Evolutionary conservation across 805 yeast genomes (phyloP), one percentile per base, ranked within the genome.

Genomic region (Metschnikowia drakensbergensis): DNA sequence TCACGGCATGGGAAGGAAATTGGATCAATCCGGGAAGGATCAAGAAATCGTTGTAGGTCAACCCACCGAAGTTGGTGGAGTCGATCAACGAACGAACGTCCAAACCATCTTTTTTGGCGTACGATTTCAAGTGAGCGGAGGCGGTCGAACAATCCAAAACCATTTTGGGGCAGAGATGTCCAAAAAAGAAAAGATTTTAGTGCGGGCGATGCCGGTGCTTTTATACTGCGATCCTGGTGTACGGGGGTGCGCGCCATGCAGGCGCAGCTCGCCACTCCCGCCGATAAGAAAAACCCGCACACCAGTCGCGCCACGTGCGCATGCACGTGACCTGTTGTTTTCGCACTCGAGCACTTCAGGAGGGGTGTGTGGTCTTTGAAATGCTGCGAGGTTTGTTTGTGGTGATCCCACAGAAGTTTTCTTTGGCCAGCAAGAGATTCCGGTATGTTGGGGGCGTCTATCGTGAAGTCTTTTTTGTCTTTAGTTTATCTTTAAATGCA

Each of bases 11-110:
- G 29, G 97, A 81, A 54, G 97, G 88, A 76, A 91, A 91, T 62
- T 82, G 79, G 64, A 92, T 88, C 76, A 89, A 88, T 55, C 98
- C 97, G 58, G 99, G 99, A 62, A 94, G 81, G 60, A 94, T 80
- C 70, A 94, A 80, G 70, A 94, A 89, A 75, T 94, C 99, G 67
- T 94, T 94, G 78, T 94, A 94, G 58, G 99, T 94, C 66, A 94
- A 82, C 50, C 99, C 99, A 69, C 99, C 99, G 74, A 94, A 86
- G 60, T 75, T 69, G 59, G 81, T 75, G 45, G 97, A 89, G 75
- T 94, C 96, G 86, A 94, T 88, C 70, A 94, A 81, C 58, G 86
- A 80, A 51, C 81, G 76, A 62, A 87, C 86, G 54, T 86, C 83
- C 58, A 94, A 79, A 55, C 99, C 99, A 68, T 94, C 99, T 66